These are phyloP conservation scores for Rubia peregrina DNA, from an alignment of 305 asterid genomes.

Conservation along the genomic window DNA sequence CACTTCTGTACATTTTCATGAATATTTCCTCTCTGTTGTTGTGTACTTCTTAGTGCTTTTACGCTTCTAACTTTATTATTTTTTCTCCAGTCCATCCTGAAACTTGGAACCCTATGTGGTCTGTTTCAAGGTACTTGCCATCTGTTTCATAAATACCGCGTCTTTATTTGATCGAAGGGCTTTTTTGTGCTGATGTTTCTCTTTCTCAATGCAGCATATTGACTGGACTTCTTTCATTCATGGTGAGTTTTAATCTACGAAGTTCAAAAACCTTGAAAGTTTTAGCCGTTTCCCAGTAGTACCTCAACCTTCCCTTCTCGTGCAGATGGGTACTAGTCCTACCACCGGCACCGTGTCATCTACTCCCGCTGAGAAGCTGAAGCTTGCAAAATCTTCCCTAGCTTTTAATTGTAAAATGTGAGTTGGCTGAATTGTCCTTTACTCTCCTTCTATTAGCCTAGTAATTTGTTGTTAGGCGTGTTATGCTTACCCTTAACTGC, in stretches of 20 bases:
- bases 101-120: slow-evolving; percentile 57
- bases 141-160: neutral
- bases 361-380: slow-evolving; percentile 67
- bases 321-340: slow-evolving; percentile 86
- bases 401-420: slow-evolving; percentile 86
- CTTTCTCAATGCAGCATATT: slow-evolving; percentile 66
- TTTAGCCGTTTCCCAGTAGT: neutral
- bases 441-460: neutral
- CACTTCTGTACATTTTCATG: slow-evolving; percentile 4
- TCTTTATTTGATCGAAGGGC: slow-evolving; percentile 12
- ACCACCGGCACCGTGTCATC: slow-evolving; percentile 95
- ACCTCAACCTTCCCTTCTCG: neutral
- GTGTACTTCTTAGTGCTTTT: neutral
- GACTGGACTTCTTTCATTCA: slow-evolving; percentile 92
- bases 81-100: slow-evolving; percentile 41
- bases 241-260: slow-evolving; percentile 49
- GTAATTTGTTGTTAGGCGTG: slow-evolving; percentile 2
- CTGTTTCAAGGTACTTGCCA: slow-evolving; percentile 40
- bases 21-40: neutral
- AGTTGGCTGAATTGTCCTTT: slow-evolving; percentile 26
- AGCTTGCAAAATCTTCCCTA: slow-evolving; percentile 84
- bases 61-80: neutral
- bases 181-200: slow-evolving; percentile 14
- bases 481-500: slow-evolving; percentile 6
- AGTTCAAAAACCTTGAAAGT: neutral